These are phyloP conservation scores for Myochromella boudieri DNA, from an alignment of 768 basidiomycete genomes.

Conservation along the genomic window DNA sequence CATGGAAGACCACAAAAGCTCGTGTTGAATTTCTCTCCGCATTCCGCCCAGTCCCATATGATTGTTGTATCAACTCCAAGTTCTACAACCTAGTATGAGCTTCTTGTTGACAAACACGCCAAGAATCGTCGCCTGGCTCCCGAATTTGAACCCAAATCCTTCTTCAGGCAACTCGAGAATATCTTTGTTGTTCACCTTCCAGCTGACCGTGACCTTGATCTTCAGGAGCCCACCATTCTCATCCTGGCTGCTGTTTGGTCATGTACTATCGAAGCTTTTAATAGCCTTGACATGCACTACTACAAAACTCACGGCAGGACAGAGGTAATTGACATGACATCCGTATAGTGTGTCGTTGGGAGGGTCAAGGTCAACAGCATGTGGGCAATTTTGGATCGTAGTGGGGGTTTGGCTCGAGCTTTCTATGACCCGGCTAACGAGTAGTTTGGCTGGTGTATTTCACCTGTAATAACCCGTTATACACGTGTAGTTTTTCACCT, in stretches of 20 bases:
- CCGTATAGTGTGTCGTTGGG: constrained; percentile 24
- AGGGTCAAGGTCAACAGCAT: not conserved
- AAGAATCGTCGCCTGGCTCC: not conserved
- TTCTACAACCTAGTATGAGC: constrained; percentile 27
- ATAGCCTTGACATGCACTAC: constrained; percentile 12
- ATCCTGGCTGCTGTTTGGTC: constrained; percentile 21
- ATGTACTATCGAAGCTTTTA: not conserved
- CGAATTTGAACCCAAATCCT: not conserved
- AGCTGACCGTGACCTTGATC: constrained; percentile 8
- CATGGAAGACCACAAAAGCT: no score
- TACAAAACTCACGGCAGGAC: not conserved
- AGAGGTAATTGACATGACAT: not conserved
- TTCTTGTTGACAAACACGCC: constrained; percentile 27
- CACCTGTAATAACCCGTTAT: not conserved
- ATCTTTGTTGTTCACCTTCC: constrained; percentile 26
- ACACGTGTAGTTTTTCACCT: not conserved
- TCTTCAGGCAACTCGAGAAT: not conserved
- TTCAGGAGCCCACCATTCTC: constrained; percentile 15
- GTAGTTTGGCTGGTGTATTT: not conserved
- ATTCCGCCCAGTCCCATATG: no score
- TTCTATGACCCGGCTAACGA: not conserved
- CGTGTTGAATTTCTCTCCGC: no score
- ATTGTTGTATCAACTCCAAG: not conserved
- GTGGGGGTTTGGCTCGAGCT: not conserved
- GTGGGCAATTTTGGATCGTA: not conserved